phyloP scores from a whole-genome alignment of 2,329 filamentous ascomycete genomes.

The Colletotrichum sp. region DNA sequence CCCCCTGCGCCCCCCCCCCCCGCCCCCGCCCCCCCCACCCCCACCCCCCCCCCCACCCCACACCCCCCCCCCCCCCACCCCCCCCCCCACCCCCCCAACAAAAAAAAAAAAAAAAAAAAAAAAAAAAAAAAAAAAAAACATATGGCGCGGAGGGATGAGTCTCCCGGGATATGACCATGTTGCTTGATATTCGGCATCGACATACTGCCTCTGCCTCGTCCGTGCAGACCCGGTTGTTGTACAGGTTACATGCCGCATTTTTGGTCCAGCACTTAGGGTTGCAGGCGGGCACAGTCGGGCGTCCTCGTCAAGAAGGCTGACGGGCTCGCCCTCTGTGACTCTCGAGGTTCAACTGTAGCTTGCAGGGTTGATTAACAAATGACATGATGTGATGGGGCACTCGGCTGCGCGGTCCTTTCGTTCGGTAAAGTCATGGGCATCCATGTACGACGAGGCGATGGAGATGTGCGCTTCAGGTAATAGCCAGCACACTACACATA shows the following conservation, averaged over 20 bases:
- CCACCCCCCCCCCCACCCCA: too few species aligned
- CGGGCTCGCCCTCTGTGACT: not conserved
- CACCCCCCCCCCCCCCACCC: too few species aligned
- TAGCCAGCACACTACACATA: not conserved
- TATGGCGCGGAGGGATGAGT: not conserved
- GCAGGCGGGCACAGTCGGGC: not conserved
- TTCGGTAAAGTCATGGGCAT: not conserved
- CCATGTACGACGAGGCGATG: not conserved
- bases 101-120: too few species aligned
- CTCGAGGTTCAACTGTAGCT: not conserved
- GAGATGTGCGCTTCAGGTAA: not conserved
- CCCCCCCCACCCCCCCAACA: too few species aligned
- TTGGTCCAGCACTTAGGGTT: not conserved
- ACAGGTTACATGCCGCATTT: not conserved
- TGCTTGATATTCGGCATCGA: not conserved
- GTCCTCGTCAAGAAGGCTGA: not conserved
- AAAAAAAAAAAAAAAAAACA: too few species aligned
- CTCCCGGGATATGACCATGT: not conserved
- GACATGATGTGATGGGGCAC: not conserved
- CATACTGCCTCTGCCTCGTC: not conserved
- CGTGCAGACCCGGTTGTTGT: not conserved
- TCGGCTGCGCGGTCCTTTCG: not conserved
- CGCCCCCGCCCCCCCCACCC: too few species aligned
- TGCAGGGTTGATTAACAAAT: not conserved
- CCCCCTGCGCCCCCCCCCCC: too few species aligned